These are phyloP conservation scores for Perilla frutescens DNA, from an alignment of 257 asterid species.

Conservation along the genomic window DNA sequence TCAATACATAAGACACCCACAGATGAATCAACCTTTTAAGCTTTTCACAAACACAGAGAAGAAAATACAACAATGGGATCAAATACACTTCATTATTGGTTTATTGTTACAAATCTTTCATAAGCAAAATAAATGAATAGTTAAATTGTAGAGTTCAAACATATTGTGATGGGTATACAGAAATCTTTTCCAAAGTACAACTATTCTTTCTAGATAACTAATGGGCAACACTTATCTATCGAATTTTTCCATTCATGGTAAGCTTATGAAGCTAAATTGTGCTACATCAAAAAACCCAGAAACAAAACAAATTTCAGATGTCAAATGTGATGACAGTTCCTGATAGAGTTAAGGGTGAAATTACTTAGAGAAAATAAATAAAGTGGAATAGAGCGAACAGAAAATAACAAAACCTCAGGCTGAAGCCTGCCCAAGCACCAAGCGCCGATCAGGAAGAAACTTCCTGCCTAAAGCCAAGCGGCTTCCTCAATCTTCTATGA, in stretches of 20 bases:
- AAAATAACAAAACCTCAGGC: too few relatives aligned
- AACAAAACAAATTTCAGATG: neutral
- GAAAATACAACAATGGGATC: constrained; percentile 9
- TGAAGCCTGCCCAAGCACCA: too few relatives aligned
- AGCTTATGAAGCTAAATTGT: constrained; percentile 1
- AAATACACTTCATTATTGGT: neutral
- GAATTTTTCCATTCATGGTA: constrained; percentile 5
- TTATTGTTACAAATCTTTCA: neutral
- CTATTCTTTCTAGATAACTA: neutral
- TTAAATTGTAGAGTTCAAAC: neutral
- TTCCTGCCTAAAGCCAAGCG: too few relatives aligned
- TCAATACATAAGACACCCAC: neutral
- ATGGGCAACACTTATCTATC: constrained; percentile 14
- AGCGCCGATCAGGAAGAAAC: too few relatives aligned
- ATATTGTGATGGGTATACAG: neutral
- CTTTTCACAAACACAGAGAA: neutral
- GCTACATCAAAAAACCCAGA: constrained; percentile 1
- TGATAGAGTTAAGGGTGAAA: too few relatives aligned
- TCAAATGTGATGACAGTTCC: neutral
- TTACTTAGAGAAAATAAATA: too few relatives aligned
- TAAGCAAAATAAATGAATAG: neutral
- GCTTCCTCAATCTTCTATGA: too few relatives aligned
- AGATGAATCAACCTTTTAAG: neutral
- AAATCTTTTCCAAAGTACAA: neutral
- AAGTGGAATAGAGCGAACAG: too few relatives aligned